Evolutionary conservation across 352 stramenopile genomes (phyloP), one percentile per base, ranked within the genome.

Genomic region (Globisporangium uncinulatum): DNA sequence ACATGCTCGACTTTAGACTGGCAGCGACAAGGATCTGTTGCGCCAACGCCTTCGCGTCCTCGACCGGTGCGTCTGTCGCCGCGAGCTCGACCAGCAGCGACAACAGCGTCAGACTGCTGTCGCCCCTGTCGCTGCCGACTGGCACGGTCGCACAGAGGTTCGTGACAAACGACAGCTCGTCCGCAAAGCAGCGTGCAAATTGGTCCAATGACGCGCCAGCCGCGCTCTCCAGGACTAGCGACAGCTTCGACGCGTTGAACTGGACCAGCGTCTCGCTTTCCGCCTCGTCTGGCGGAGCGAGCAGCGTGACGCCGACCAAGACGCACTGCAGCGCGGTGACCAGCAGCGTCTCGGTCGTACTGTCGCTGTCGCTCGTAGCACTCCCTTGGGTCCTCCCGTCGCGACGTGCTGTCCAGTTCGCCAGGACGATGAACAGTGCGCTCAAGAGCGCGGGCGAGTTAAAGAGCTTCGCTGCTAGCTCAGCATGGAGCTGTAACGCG

Each of bases 241-340:
- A 5, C 9, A 13, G 41, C 41, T 46, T 46, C 14, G 41, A 46
- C 17, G 41, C 20, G 6, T 60, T 51, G 49, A 59, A 65, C 7
- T 20, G 51, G 17, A 11, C 13, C 21, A 17, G 9, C n/a, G n/a
- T 32, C 20, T 63, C 37, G 31, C 20, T 44, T 7, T 39, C 51
- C 7, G 24, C 51, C 47, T 56, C 53, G 44, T 61, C 55, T 20
- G 31, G 5, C 29, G 61, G 21, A 20, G 52, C 51, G 7, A 68
- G 61, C 7, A 70, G 36, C 11, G 76, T 57, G 4, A 77, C 61
- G 19, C 67, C 76, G 21, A 90, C 63, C 29, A 77, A 86, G 7
- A 90, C 44, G 36, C 63, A 79, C 14, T 84, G 65, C 14, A 90
- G 55, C 17, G 66, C 74, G 34, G 65, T 67, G n/a, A 90, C 63